Evolutionary conservation across 2,329 filamentous ascomycete genomes (phyloP), one percentile per base, ranked within the genome.

Genomic region (Botrytis porri): DNA sequence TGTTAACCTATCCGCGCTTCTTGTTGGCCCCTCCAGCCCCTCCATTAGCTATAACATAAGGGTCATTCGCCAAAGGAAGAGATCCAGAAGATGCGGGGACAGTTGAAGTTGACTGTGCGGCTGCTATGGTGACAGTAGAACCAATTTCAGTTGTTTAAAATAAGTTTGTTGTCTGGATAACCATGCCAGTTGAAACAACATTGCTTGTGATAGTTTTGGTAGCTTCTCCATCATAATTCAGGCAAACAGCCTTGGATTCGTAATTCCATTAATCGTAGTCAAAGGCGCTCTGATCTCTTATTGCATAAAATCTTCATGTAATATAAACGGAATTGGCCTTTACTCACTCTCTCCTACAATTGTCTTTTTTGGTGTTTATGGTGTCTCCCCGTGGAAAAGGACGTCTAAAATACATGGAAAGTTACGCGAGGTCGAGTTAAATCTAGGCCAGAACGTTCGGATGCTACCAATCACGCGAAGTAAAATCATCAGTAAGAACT

Each of bases 341-440:
- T 1, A n/a, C 1, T 12, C 7, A 3, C 0, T 51, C 1, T 51
- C 5, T n/a, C 0, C 48, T n/a, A 51, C 25, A n/a, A 51, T 6
- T 14, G 4, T n/a, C 9, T 6, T n/a, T 51, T 14, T n/a, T 12
- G 25, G 10, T 51, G 48, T 51, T 51, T n/a, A 25, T 51, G 25
- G 10, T n/a, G 4, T n/a, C 0, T n/a, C 25, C 25, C 25, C 10
- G 6, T n/a, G 25, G 10, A 6, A 14, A 51, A 14, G 10, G 10
- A 4, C 48, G 25, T 25, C 12, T 51, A n/a, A n/a, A n/a, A 0
- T 2, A 51, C 3, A 1, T 51, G 48, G 25, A 51, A 25, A 51
- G 48, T 51, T 51, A 51, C 48, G 48, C 4, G 48, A 51, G 48
- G 48, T 51, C 25, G 48, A 51, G 14, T 51, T 14, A n/a, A 7